Evolutionary conservation across 192 early-diverging fungal species (phyloP).

Genomic region (Backusella circina): DNA sequence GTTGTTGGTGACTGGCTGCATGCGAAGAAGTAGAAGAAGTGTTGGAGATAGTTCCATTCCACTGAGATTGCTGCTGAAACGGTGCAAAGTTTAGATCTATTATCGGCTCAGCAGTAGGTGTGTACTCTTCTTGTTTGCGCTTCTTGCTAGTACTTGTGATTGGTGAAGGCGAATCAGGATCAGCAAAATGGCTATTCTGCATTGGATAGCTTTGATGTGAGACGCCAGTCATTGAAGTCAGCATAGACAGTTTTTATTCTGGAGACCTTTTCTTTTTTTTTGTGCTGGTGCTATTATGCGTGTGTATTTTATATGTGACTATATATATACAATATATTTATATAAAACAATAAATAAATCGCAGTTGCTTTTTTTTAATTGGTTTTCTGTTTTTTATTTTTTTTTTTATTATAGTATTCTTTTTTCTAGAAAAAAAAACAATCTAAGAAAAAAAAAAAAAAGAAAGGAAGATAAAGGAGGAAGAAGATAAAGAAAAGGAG

Average conservation of each 20-base stretch:
- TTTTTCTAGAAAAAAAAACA: background rate
- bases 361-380: background rate
- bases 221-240: background rate
- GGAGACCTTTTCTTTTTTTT: background rate
- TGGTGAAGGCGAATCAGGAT: background rate
- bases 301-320: background rate
- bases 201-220: background rate
- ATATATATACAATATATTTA: background rate
- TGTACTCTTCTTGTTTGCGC: background rate
- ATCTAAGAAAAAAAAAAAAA: background rate
- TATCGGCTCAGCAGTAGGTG: background rate
- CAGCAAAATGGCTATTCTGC: background rate
- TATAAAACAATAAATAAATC: background rate
- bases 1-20: background rate
- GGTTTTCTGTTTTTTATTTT: background rate
- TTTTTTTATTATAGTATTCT: background rate
- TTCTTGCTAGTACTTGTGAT: background rate
- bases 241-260: background rate
- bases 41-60: background rate
- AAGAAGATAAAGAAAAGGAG: constrained; percentile 6
- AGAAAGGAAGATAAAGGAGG: background rate
- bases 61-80: background rate
- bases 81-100: background rate
- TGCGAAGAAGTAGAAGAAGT: constrained; percentile 7
- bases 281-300: background rate